Evolutionary conservation across 2,329 filamentous ascomycete species (phyloP), one percentile per base, ranked within the genome.

Genomic region (Xylariaceae sp.): DNA sequence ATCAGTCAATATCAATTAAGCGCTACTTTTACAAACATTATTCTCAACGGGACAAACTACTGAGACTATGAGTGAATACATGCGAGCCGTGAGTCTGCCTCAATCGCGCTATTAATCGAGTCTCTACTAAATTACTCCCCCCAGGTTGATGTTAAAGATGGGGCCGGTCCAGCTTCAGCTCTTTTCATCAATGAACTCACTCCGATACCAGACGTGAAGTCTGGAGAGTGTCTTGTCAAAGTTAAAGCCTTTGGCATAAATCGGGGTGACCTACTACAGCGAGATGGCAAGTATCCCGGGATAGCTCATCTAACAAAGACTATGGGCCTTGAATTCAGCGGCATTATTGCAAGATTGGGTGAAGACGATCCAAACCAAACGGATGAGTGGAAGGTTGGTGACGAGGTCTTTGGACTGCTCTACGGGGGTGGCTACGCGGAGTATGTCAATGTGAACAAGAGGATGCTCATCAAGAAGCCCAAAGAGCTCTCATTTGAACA

Each of bases 401-500:
- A 49, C n/a, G 46, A 49, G 33, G 46, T 49, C 6, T 49, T 49
- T n/a, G 46, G 46, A 3, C 23, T 49, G n/a, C 46, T 49, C 1
- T 40, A 37, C 16, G 46, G 46, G 3, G 46, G 46, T 26, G 46
- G 46, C 11, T 49, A 49, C n/a, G 46, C 28, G 4, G 46, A 49
- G 24, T 49, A 49, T 8, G 46, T 49, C 17, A 49, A 49, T 11
- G 46, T 49, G 19, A 39, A 40, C 24, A 28, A 21, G 23, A 40
- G 46, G 8, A 49, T 49, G 46, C 46, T 49, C 46, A 49, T 49
- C 23, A 37, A 19, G 9, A 49, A 49, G 34, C 46, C 46, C 11
- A 49, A 49, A 26, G 46, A 40, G 34, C 46, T 49, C 14, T 40
- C 46, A 11, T 49, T 49, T 14, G 46, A 49, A n/a, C 46, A 49